Conservation (phyloP, 257 asterid genomes). For the Fraxinus excelsior region DNA sequence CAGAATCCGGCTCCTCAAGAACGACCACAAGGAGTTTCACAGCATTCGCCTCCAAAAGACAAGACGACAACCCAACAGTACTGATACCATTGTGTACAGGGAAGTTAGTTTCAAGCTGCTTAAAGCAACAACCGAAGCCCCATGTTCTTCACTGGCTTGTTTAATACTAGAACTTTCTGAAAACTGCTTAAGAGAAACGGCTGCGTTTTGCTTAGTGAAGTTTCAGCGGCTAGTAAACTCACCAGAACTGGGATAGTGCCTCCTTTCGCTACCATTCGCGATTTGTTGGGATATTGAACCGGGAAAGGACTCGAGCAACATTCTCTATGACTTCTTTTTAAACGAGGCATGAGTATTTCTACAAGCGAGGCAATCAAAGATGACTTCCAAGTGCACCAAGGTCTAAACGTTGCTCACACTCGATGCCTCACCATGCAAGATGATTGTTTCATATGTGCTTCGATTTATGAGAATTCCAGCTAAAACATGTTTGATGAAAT, state of each 20-base stretch:
- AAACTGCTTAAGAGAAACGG: conserved; percentile 42
- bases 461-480: too few relatives aligned
- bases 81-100: conserved; percentile 18
- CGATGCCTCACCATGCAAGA: too few relatives aligned
- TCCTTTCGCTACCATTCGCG: too few relatives aligned
- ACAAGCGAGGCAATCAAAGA: conserved; percentile 8
- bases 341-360: too few relatives aligned
- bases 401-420: conserved; percentile 26
- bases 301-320: too few relatives aligned
- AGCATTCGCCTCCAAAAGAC: conserved; percentile 47
- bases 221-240: conserved; percentile 30
- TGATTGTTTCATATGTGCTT: too few relatives aligned
- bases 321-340: too few relatives aligned
- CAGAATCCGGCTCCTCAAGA: conserved; percentile 29
- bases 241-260: conserved; percentile 18
- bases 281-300: too few relatives aligned
- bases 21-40: conserved; percentile 38
- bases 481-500: too few relatives aligned
- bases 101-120: conserved; percentile 22
- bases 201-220: conserved; percentile 28
- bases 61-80: conserved; percentile 37
- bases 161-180: conserved; percentile 36
- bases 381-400: conserved; percentile 38
- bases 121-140: background rate
- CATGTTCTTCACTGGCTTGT: conserved; percentile 20